Evolutionary conservation across 768 basidiomycete species (phyloP), one percentile per base, ranked within the genome.

Genomic region (Leccinum fibrillosum): DNA sequence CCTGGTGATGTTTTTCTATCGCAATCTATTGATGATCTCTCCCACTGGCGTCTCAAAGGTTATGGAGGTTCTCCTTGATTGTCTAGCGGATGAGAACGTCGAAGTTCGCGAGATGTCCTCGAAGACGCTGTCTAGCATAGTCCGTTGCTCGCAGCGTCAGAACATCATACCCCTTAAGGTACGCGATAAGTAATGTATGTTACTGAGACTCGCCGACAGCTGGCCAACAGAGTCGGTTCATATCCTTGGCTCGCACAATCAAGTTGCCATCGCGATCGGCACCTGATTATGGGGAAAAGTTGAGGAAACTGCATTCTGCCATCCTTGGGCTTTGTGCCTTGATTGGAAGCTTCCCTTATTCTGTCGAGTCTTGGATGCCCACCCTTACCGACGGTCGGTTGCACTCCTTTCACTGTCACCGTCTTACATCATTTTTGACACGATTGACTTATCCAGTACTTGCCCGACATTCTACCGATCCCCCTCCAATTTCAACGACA

Each of bases 341-440:
- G 32, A 85, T 98, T 34, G 92, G 95, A 65, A 95, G 94, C 57
- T 96, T 90, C 70, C 96, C 96, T 0, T 97, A 97, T 74, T 94
- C 94, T 2, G 89, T 98, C 13, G 96, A 96, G 67, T 85, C 86
- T 61, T 98, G 94, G 89, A 87, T 96, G 83, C 89, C 89, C 30
- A 77, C 88, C 19, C 78, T 92, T 53, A 89, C 89, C 35, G 89
- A 91, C 78, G 82, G 89, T 89, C 64, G 42, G 77, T 6, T 45
- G 35, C 28, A 54, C 25, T 39, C 34, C 49, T 45, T 49, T 32
- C 12, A 54, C 52, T 37, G 47, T 45, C 30, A 48, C 25, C 7
- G 17, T 30, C 32, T n/a, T 48, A 26, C 13, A 15, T 26, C 34
- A 54, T 13, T 48, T 26, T 45, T 45, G 26, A 61, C 42, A 26